Evolutionary conservation across 345 rosid species (phyloP), one percentile per base, ranked within the genome.

Genomic region (Bretschneidera sinensis): DNA sequence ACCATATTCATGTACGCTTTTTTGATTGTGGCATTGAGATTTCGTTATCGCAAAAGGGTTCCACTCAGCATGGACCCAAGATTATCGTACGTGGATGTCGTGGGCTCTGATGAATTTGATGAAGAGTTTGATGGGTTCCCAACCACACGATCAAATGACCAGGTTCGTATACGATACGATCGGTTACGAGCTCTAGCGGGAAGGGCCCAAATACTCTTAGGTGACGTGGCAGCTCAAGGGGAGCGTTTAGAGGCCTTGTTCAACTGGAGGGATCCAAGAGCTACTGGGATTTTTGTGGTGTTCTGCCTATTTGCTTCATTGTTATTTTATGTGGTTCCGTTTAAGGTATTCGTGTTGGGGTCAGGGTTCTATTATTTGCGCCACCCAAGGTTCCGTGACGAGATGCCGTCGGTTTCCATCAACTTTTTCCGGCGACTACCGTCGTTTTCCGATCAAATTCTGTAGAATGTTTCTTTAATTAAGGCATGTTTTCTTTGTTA

Each of bases 121-220:
- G 98, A 92, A 54, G 96, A 92, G 64, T 87, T 87, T 25, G 96
- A 92, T 19, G 98, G 89, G 16, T 76, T 92, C 10, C 92, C 92
- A 0, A 67, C 91, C 22, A 77, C 84, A 2, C 73, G 89, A 25
- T 67, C 95, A 1, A 58, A 72, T 0, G 92, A 89, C 19, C 56
- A 69, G 22, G 82, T 92, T 2, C 92, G 88, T 0, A 53, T 89
- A 17, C 66, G 96, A 61, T 92, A 86, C 23, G 98, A 86, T 58
- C 63, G 96, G 62, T 50, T 89, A 59, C 70, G 98, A n/a, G 92
- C 89, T 17, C 66, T 92, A n/a, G 95, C 92, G 0, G 91, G 95
- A 0, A 67, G 92, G 59, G 92, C 95, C 16, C 96, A 92, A 56
- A 79, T 88, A 4, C 71, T 86, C 0, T 54, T 92, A 1, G 98